Base-by-base conservation (phyloP, 805 yeast genomes). In the Lachancea quebecensis region DNA sequence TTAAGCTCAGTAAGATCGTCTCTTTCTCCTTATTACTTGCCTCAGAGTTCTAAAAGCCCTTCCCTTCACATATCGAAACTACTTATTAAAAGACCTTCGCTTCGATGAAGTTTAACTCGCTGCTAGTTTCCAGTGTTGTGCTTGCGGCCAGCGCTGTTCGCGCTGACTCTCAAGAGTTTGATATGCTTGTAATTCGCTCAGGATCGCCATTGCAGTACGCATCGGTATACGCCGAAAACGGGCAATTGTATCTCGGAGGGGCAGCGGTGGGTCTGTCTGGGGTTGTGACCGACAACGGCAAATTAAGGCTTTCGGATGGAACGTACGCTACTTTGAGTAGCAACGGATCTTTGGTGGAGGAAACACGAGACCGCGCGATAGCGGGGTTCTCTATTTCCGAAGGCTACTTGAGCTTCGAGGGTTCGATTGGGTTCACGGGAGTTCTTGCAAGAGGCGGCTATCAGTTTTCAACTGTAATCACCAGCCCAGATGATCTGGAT, bases 131-230 rank as follows among this genome's bases (percentile, higher is more conserved):
- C 5, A 30, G 33, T 14, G 33, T 30, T 14, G 33, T 8, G 14
- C 14, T 14, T 30, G 14, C 14, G 33, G 33, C 8, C 14, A 30
- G 14, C 5, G 14, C 14, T 8, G 33, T 14, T 8, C 33, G 33
- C 5, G 71, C 71, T 31, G 72, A 67, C 53, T 68, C 73, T 21
- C 62, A 60, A 45, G 16, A 51, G n/a, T 68, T 69, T 49, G 67
- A 66, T 47, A 41, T 64, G 27, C 30, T 68, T n/a, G 44, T 60
- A 31, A 58, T 68, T 47, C 58, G 65, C 46, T 68, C 73, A 18
- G 70, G 68, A 34, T 58, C 69, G 38, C 38, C 44, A 34, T 56
- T 65, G 54, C 72, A 68, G 51, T 61, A 58, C 50, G 41, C 60
- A 21, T 38, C 58, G 33, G 54, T 65, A 39, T 46, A 49, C 37